Conservation (phyloP, 768 basidiomycete genomes). For the Aureoboletus auriporus region DNA sequence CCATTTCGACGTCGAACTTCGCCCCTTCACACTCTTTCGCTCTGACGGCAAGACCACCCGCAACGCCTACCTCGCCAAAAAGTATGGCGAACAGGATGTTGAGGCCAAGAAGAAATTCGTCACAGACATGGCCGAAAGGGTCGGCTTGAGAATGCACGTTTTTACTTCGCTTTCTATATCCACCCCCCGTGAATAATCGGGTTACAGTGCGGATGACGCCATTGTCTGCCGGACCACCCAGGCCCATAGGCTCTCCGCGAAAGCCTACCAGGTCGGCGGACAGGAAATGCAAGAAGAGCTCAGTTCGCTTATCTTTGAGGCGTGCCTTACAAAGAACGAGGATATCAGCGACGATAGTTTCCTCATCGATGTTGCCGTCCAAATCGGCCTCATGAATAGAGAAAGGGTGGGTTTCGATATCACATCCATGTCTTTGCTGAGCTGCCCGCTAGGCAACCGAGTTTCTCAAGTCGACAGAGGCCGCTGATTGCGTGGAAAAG, state of each 20-base stretch:
- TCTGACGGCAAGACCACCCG: constrained; percentile 21
- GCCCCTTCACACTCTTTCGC: constrained; percentile 31
- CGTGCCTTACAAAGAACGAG: constrained; percentile 36
- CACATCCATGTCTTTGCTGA: background rate
- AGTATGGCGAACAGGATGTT: constrained; percentile 24
- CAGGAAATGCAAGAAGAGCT: constrained; percentile 36
- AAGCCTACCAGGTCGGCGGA: constrained; percentile 41
- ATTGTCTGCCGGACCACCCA: constrained; percentile 36
- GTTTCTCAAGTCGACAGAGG: constrained; percentile 41
- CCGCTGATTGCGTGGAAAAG: constrained; percentile 36
- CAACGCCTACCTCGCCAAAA: constrained; percentile 21
- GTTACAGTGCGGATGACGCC: constrained; percentile 35
- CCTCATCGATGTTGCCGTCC: constrained; percentile 36
- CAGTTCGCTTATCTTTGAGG: constrained; percentile 36
- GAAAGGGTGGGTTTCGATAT: constrained; percentile 28
- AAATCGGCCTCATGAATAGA: constrained; percentile 37
- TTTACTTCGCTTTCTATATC: background rate
- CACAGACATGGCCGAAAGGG: constrained; percentile 27
- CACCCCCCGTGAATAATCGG: background rate
- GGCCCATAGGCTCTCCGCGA: constrained; percentile 42
- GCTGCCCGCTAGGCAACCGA: constrained; percentile 28
- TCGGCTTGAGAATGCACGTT: constrained; percentile 24
- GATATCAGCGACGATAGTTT: constrained; percentile 35
- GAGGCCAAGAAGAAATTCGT: constrained; percentile 25
- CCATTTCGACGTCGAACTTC: constrained; percentile 34